Evolutionary conservation across 345 rosid species (phyloP).

Genomic region (Syzygium grande): DNA sequence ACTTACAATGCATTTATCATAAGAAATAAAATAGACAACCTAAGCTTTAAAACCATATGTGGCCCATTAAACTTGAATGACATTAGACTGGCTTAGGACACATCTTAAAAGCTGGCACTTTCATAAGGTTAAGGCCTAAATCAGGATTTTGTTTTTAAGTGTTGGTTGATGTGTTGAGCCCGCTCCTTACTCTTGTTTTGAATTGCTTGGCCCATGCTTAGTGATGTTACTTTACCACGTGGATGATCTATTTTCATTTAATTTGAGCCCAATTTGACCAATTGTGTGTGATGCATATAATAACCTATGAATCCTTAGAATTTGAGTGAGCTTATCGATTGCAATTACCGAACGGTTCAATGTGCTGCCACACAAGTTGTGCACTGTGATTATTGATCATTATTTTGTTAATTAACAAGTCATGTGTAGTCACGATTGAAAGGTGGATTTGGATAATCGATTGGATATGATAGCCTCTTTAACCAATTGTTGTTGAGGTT

Average conservation of each 20-base stretch:
- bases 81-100: neutral
- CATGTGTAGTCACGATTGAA: neutral
- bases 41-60: neutral
- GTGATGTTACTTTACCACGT: neutral
- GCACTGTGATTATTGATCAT: neutral
- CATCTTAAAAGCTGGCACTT: neutral
- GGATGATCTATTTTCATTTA: neutral
- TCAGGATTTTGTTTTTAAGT: neutral
- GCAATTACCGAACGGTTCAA: neutral
- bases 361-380: neutral
- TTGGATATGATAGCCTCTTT: neutral
- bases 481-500: neutral
- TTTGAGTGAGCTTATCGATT: neutral
- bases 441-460: neutral
- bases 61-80: neutral
- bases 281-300: neutral
- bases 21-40: neutral
- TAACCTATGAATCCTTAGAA: neutral
- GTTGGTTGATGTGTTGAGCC: neutral
- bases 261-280: neutral
- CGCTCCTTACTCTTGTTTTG: neutral
- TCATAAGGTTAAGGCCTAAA: neutral
- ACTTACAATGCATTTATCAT: accelerated
- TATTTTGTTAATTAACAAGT: neutral
- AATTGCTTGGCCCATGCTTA: neutral